These are phyloP conservation scores for Hyphopichia khmerensis DNA, from an alignment of 1,139 yeast species.

Conservation along the genomic window DNA sequence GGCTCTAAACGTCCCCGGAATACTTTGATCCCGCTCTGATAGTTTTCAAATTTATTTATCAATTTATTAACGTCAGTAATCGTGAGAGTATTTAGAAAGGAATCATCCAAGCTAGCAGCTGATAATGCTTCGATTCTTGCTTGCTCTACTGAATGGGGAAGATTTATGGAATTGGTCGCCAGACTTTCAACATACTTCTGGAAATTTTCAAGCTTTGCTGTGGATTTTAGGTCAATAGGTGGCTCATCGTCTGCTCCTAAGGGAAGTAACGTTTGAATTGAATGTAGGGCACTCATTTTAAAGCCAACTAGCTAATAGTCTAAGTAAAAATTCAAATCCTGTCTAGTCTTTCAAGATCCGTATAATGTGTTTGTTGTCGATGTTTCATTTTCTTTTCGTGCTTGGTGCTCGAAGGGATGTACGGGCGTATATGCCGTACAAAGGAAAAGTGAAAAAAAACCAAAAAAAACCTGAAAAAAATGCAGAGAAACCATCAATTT, in stretches of 20 bases:
- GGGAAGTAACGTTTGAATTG: slow-evolving; percentile 5
- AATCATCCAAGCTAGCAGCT: not conserved
- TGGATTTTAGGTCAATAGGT: not conserved
- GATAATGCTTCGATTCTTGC: slow-evolving; percentile 8
- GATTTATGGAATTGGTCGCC: not conserved
- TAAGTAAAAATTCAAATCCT: no score
- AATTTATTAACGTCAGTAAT: slow-evolving; percentile 12
- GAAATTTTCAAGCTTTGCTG: slow-evolving; percentile 6
- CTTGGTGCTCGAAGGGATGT: no score
- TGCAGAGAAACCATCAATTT: not conserved
- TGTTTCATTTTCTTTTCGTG: not conserved
- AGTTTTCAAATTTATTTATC: slow-evolving; percentile 26
- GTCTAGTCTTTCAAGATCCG: no score
- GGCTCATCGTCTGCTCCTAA: slow-evolving; percentile 2
- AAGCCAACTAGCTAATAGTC: no score
- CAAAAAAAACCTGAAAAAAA: not conserved
- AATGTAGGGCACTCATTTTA: slow-evolving; percentile 5
- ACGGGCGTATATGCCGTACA: no score
- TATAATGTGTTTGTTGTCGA: not conserved
- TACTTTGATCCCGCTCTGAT: slow-evolving; percentile 33
- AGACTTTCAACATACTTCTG: slow-evolving; percentile 4
- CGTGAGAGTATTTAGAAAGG: slow-evolving; percentile 7
- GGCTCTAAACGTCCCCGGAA: slow-evolving; percentile 39
- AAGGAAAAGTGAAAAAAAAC: not conserved
- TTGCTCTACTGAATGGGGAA: slow-evolving; percentile 15